Evolutionary conservation across 2,329 filamentous ascomycete genomes (phyloP).

Genomic region (Bipolaris zeicola): DNA sequence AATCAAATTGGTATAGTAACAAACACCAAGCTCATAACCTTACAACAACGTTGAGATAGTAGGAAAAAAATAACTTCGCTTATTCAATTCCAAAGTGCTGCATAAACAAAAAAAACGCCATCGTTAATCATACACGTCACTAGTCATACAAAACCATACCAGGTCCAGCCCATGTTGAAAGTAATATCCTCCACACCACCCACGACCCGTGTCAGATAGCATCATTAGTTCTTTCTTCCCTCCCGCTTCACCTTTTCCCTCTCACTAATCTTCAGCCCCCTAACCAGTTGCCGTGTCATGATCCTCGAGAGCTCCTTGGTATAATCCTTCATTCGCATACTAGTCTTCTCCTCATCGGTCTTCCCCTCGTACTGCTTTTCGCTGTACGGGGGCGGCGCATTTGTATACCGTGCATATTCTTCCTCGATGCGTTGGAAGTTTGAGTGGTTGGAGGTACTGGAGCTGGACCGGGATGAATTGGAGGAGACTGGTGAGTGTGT

Average conservation of each 20-base stretch:
- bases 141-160: slow-evolving; percentile 3
- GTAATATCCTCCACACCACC: not conserved
- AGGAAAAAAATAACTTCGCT: not conserved
- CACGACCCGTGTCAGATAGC: no score
- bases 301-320: slow-evolving; percentile 35
- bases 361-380: slow-evolving; percentile 32
- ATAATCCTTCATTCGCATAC: slow-evolving; percentile 33
- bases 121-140: slow-evolving; percentile 1
- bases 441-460: slow-evolving; percentile 9
- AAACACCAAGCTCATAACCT: not conserved
- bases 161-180: not conserved
- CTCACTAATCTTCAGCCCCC: slow-evolving; percentile 25
- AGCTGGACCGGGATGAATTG: slow-evolving; percentile 8
- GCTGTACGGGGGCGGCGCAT: slow-evolving; percentile 31
- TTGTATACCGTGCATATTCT: slow-evolving; percentile 24
- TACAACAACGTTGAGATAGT: not conserved
- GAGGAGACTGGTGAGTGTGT: slow-evolving; percentile 7
- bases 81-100: not conserved
- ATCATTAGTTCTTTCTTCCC: not conserved
- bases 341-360: slow-evolving; percentile 27
- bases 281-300: slow-evolving; percentile 35
- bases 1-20: not conserved
- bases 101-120: not conserved
- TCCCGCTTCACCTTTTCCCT: slow-evolving; percentile 11
- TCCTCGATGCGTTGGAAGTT: slow-evolving; percentile 21